phyloP scores from a whole-genome alignment of 768 basidiomycete species.

The Naganishia vishniacii region DNA sequence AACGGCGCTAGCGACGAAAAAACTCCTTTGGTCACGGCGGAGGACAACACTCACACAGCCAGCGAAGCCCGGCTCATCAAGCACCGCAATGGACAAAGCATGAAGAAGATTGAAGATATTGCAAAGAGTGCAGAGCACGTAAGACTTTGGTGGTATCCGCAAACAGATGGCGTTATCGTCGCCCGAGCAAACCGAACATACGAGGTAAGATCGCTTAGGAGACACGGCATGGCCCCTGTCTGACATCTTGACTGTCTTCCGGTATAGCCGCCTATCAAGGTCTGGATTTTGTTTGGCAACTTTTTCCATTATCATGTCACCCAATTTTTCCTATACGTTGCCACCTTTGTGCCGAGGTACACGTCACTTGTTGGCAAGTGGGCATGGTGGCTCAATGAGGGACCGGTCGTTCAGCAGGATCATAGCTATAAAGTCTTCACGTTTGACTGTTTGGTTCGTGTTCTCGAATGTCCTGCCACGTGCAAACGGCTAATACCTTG shows the following conservation, averaged over 20 bases:
- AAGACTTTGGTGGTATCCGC: constrained; percentile 93
- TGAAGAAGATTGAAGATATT: constrained; percentile 41
- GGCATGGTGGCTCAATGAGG: constrained; percentile 59
- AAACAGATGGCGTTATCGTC: constrained; percentile 64
- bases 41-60: neutral
- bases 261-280: constrained; percentile 36
- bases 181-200: constrained; percentile 68
- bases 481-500: neutral
- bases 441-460: constrained; percentile 77
- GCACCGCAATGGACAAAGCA: constrained; percentile 6
- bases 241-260: too few species aligned
- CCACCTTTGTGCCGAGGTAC: constrained; percentile 60
- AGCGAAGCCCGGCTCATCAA: neutral
- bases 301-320: constrained; percentile 73
- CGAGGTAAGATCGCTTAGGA: constrained; percentile 57
- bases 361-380: constrained; percentile 58
- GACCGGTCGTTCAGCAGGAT: constrained; percentile 61
- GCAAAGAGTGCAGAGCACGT: constrained; percentile 70
- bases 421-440: constrained; percentile 82
- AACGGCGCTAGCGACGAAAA: neutral
- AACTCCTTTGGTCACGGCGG: neutral
- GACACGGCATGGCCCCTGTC: neutral
- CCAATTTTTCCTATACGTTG: constrained; percentile 75
- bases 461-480: constrained; percentile 3
- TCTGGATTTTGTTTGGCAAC: constrained; percentile 30